Percentiles rank a stretch among this genome's conserved stretches.
phyloP scores from a whole-genome alignment of 306 rosid species.

The Begonia peltatifolia region DNA sequence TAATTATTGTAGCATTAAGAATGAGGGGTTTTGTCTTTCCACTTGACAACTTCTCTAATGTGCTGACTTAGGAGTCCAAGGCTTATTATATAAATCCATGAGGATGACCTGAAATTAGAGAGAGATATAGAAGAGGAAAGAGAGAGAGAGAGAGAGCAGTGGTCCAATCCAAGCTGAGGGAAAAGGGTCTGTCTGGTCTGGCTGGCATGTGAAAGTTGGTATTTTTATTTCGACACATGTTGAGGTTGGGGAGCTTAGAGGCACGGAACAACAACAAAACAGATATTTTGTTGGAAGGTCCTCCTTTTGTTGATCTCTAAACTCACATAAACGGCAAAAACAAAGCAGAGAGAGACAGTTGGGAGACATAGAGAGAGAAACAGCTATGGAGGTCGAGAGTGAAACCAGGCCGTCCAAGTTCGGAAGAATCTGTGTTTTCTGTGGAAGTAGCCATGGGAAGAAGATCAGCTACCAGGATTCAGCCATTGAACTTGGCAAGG shows the following conservation, averaged over 20 bases:
- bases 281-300: slow-evolving; percentile 11
- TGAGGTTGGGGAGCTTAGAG: slow-evolving; percentile 17
- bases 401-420: slow-evolving; percentile 61
- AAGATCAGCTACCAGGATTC: slow-evolving; percentile 87
- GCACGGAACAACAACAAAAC: slow-evolving; percentile 8
- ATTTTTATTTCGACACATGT: slow-evolving; percentile 11
- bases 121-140: too few species aligned
- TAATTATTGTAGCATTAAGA: too few species aligned
- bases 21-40: too few species aligned
- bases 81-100: slow-evolving; percentile 27
- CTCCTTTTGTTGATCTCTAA: slow-evolving; percentile 4
- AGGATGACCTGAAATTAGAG: background rate
- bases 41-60: slow-evolving; percentile 20
- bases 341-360: background rate
- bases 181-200: background rate
- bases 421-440: slow-evolving; percentile 85
- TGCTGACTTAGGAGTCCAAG: slow-evolving; percentile 38
- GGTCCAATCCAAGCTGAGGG: slow-evolving; percentile 14
- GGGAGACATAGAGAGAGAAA: background rate
- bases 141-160: slow-evolving; percentile 1
- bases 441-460: slow-evolving; percentile 98
- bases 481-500: slow-evolving; percentile 90
- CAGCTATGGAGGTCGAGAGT: slow-evolving; percentile 22
- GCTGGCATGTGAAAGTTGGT: slow-evolving; percentile 2
- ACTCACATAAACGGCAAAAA: background rate